These are phyloP conservation scores for Anaeromyces robustus DNA, from an alignment of 192 early-diverging fungal genomes.

Conservation along the genomic window DNA sequence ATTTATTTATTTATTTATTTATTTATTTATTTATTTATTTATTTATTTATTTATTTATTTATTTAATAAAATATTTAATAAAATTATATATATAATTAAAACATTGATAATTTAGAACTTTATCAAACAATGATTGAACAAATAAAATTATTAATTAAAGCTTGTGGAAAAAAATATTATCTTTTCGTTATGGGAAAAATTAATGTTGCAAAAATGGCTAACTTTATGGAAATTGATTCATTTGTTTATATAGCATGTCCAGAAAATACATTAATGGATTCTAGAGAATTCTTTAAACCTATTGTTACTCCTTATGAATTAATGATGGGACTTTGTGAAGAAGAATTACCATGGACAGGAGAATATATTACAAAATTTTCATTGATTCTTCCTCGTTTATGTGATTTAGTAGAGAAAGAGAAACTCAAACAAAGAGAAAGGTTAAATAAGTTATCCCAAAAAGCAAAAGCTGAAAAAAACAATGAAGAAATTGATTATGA, in stretches of 20 bases:
- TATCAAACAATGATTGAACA: not conserved
- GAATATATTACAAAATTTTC: conserved; percentile 12
- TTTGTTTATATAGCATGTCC: conserved; percentile 89
- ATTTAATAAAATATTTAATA: no score
- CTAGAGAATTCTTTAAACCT: conserved; percentile 75
- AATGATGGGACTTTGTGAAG: not conserved
- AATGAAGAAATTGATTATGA: conserved; percentile 4
- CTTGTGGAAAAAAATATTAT: conserved; percentile 53
- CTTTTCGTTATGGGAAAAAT: conserved; percentile 86
- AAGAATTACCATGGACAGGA: not conserved
- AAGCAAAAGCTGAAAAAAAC: no score
- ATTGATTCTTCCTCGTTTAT: conserved; percentile 11
- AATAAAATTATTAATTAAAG: not conserved
- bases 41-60: no score
- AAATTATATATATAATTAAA: no score
- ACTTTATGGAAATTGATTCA: conserved; percentile 88
- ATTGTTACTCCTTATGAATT: conserved; percentile 83
- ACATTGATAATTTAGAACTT: no score
- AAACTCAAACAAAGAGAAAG: conserved; percentile 1
- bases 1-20: not conserved
- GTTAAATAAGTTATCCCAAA: not conserved
- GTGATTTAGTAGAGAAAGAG: conserved; percentile 10
- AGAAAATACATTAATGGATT: conserved; percentile 85
- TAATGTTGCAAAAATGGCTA: conserved; percentile 89
- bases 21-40: not conserved